Percentiles rank a stretch among this genome's conserved stretches.
Conservation (phyloP, 75 land plant genomes). For the Selaginella moellendorffii region DNA sequence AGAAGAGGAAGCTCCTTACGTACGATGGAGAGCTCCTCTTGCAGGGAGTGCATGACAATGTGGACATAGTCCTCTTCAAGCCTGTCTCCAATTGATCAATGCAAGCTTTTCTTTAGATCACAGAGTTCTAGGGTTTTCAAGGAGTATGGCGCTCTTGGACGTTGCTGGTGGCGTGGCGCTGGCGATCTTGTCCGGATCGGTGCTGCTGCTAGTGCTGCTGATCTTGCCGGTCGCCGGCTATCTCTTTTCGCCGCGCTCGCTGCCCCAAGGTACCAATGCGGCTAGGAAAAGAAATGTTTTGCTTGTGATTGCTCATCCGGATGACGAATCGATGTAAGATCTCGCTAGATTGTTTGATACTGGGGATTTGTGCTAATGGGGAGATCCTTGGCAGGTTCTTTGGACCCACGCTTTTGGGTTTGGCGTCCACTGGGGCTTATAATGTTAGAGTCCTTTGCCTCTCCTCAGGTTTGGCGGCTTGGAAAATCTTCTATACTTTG, state of each 20-base stretch:
- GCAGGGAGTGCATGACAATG: constrained; percentile 99
- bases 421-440: not conserved
- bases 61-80: constrained; percentile 55
- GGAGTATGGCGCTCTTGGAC: too few relatives aligned
- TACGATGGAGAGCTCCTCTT: constrained; percentile 88
- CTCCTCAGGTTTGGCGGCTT: not conserved
- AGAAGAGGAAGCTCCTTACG: constrained; percentile 71
- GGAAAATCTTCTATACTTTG: not conserved
- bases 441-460: not conserved
- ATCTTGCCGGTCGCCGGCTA: too few relatives aligned
- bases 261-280: too few relatives aligned
- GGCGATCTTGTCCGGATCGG: too few relatives aligned
- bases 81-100: too few relatives aligned
- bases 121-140: too few relatives aligned
- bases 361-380: not conserved
- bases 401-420: not conserved
- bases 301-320: not conserved
- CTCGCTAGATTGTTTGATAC: not conserved
- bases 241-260: too few relatives aligned
- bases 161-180: too few relatives aligned
- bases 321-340: not conserved
- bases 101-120: too few relatives aligned
- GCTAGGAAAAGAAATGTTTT: not conserved
- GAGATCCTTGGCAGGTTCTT: not conserved
- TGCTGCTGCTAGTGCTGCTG: too few relatives aligned